A percentile compares a stretch with the other conserved stretches of the same genome.
These are phyloP conservation scores for Myxozyma neglecta DNA, from an alignment of 805 yeast species.

Conservation along the genomic window DNA sequence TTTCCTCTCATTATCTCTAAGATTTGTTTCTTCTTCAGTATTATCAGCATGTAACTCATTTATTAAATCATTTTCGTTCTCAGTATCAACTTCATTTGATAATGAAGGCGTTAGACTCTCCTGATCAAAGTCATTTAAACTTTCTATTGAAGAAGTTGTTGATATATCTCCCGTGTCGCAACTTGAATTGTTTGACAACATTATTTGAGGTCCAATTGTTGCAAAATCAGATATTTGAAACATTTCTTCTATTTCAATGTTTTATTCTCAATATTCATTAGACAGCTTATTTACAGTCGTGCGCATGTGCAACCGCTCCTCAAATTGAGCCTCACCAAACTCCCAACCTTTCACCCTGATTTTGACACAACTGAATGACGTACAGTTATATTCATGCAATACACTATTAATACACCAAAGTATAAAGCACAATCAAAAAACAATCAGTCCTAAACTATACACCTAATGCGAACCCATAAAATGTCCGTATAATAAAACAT, in stretches of 20 bases:
- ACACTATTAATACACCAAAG: not conserved
- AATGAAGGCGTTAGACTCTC: too few relatives aligned
- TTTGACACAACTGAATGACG: not conserved
- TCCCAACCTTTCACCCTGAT: not conserved
- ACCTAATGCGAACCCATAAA: not conserved
- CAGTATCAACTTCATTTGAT: too few relatives aligned
- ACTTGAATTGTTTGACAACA: not conserved
- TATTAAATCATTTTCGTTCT: too few relatives aligned
- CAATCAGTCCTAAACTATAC: too few relatives aligned
- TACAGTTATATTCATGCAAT: too few relatives aligned
- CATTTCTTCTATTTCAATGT: not conserved
- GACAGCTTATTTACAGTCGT: too few relatives aligned
- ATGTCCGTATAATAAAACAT: not conserved
- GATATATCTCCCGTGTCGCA: not conserved
- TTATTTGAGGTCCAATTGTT: not conserved
- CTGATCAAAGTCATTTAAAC: not conserved
- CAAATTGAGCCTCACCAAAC: too few relatives aligned
- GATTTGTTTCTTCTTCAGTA: not conserved
- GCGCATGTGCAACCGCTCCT: too few relatives aligned
- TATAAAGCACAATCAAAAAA: not conserved
- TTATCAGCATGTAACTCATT: not conserved
- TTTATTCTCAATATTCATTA: too few relatives aligned
- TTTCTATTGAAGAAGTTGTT: not conserved
- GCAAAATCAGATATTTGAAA: slow-evolving; percentile 3
- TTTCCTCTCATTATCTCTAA: not conserved